These are phyloP conservation scores for Maudiozyma turicensis DNA, from an alignment of 805 yeast species.

Conservation along the genomic window DNA sequence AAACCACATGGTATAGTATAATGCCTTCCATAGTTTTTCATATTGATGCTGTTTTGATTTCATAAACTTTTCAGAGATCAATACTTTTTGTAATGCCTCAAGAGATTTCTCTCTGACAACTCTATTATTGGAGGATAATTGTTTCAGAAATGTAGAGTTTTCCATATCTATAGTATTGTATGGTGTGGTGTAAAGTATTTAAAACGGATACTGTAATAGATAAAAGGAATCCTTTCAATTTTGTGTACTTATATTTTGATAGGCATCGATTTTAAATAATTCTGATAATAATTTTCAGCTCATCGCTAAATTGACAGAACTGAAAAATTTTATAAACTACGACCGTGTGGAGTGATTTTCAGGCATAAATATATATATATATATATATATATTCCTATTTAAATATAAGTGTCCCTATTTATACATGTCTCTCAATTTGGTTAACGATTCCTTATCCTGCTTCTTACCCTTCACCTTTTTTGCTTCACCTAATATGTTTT, in stretches of 20 bases:
- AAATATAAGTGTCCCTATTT: constrained; percentile 6
- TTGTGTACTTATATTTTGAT: not conserved
- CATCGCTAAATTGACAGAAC: not conserved
- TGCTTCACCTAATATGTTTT: constrained; percentile 9
- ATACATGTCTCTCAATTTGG: constrained; percentile 15
- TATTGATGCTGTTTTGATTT: constrained; percentile 41
- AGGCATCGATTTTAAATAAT: not conserved
- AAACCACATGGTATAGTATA: constrained; percentile 93
- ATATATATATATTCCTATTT: not conserved
- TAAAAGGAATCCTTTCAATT: too few relatives aligned
- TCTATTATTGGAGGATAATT: constrained; percentile 71
- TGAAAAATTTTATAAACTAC: too few relatives aligned
- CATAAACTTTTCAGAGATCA: constrained; percentile 37
- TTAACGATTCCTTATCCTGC: constrained; percentile 11
- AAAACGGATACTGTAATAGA: too few relatives aligned
- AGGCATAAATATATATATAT: not conserved
- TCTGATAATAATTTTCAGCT: not conserved
- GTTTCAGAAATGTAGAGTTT: constrained; percentile 54
- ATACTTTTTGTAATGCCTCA: constrained; percentile 49
- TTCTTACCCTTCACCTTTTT: constrained; percentile 15
- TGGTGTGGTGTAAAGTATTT: not conserved
- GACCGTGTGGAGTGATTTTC: not conserved
- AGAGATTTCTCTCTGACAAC: constrained; percentile 67
- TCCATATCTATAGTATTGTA: constrained; percentile 19
- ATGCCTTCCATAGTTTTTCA: constrained; percentile 92